Evolutionary conservation across 768 basidiomycete species (phyloP).

Genomic region (Pisolithus albus): DNA sequence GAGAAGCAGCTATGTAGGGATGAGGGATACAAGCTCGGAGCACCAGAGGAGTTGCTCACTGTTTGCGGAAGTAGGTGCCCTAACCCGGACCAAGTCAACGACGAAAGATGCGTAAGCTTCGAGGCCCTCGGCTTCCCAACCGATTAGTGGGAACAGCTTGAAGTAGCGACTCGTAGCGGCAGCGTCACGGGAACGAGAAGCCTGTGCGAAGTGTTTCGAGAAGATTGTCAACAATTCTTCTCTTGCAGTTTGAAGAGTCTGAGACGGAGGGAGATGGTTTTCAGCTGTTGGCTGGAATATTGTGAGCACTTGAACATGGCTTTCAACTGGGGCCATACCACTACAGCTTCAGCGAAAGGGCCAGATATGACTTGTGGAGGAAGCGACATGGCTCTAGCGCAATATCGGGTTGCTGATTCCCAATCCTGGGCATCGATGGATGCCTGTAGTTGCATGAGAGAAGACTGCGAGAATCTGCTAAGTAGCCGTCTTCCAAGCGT

Average conservation of each 20-base stretch:
- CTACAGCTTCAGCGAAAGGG: slow-evolving; percentile 77
- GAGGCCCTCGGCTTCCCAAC: slow-evolving; percentile 88
- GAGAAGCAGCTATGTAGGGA: slow-evolving; percentile 66
- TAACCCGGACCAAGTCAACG: slow-evolving; percentile 76
- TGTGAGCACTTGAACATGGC: not conserved
- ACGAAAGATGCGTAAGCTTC: slow-evolving; percentile 92
- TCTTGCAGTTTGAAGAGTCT: slow-evolving; percentile 72
- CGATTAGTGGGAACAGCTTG: slow-evolving; percentile 93
- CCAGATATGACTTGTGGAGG: slow-evolving; percentile 73
- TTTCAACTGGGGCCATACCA: slow-evolving; percentile 47
- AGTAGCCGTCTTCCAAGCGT: slow-evolving; percentile 9
- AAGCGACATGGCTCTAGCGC: slow-evolving; percentile 83
- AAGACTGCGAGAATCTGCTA: slow-evolving; percentile 42
- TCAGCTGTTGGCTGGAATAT: slow-evolving; percentile 76
- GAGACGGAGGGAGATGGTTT: slow-evolving; percentile 76
- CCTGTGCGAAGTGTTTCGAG: slow-evolving; percentile 70
- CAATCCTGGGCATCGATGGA: slow-evolving; percentile 82
- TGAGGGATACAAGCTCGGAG: slow-evolving; percentile 9
- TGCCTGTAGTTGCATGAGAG: slow-evolving; percentile 48
- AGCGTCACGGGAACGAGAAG: slow-evolving; percentile 76
- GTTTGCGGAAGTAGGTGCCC: slow-evolving; percentile 75
- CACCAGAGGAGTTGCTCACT: slow-evolving; percentile 38
- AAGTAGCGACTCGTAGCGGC: slow-evolving; percentile 89
- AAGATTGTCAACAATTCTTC: slow-evolving; percentile 73
- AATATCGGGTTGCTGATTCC: slow-evolving; percentile 91